Evolutionary conservation across 208 protist genomes (phyloP).

Genomic region (Tritrichomonas foetus): DNA sequence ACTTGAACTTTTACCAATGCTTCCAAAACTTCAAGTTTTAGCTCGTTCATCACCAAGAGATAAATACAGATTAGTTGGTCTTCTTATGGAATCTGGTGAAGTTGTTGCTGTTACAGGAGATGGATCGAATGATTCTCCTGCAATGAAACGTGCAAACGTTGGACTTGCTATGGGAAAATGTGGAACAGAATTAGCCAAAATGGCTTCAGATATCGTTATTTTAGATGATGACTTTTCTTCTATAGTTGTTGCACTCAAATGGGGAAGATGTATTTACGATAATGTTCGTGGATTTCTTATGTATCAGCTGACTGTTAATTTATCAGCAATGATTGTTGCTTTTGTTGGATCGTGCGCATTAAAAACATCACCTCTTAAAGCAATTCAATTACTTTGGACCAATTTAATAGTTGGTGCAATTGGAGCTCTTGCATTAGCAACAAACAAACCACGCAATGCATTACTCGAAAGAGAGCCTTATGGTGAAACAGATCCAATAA

Average conservation of each 20-base stretch:
- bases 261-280: constrained; percentile 93
- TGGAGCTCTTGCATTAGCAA: constrained; percentile 78
- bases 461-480: constrained; percentile 62
- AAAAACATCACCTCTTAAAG: constrained; percentile 60
- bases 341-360: constrained; percentile 74
- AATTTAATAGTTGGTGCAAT: constrained; percentile 88
- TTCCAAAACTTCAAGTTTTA: constrained; percentile 30
- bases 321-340: constrained; percentile 78
- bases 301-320: constrained; percentile 95
- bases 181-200: too few relatives aligned
- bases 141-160: constrained; percentile 77
- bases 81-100: constrained; percentile 18
- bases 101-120: constrained; percentile 64
- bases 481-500: constrained; percentile 55
- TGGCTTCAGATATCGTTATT: constrained; percentile 49
- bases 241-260: constrained; percentile 71
- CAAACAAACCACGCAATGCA: constrained; percentile 72
- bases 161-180: constrained; percentile 44
- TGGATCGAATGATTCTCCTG: constrained; percentile 82
- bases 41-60: constrained; percentile 43
- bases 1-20: neutral
- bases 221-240: constrained; percentile 49
- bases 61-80: constrained; percentile 39
- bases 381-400: constrained; percentile 94
- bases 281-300: constrained; percentile 93